Evolutionary conservation across 208 protist genomes (phyloP), one percentile per base, ranked within the genome.

Genomic region (Vickermania ingenoplastis): DNA sequence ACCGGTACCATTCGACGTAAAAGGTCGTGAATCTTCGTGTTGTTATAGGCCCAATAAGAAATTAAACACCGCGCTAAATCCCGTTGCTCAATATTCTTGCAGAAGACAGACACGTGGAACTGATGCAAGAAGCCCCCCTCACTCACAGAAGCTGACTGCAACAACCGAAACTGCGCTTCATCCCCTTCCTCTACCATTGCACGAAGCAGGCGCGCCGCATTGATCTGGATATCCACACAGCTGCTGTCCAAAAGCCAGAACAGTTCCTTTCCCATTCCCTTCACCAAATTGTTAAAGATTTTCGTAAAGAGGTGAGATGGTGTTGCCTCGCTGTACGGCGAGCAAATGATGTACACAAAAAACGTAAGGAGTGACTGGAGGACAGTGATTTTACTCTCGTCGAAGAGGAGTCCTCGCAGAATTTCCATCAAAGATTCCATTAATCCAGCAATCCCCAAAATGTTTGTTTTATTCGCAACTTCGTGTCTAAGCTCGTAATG

Each of bases 101-200:
- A 63, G 60, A 90, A 97, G 27, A 77, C 73, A 0, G 90, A 80
- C 21, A 69, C 71, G 61, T 96, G 83, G 59, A 97, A 91, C 63
- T 96, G 80, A 48, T 84, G 73, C 4, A 97, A 59, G 24, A 97
- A 64, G 41, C 86, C 85, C n/a, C 89, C 91, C 53, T 97, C 78
- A 17, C 80, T 73, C 31, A 97, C 67, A 2, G 94, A 73, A 0
- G 77, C 67, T 22, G 77, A 67, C 64, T 97, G 94, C 77, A 97
- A 87, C 36, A 74, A 60, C 49, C 30, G 30, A 59, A 92, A 92
- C 61, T 95, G 79, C 25, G 84, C 73, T 58, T 83, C 80, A 3
- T 63, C 83, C 41, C 92, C 92, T 60, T 97, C 91, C 66, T 97
- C 87, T 69, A 97, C 83, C 4, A 95, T 81, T 13, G 87, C 85